A percentile compares a stretch with the other conserved stretches of the same genome.
Evolutionary conservation across 1,284 basidiomycete genomes (phyloP).

Genomic region (Somion occarium): DNA sequence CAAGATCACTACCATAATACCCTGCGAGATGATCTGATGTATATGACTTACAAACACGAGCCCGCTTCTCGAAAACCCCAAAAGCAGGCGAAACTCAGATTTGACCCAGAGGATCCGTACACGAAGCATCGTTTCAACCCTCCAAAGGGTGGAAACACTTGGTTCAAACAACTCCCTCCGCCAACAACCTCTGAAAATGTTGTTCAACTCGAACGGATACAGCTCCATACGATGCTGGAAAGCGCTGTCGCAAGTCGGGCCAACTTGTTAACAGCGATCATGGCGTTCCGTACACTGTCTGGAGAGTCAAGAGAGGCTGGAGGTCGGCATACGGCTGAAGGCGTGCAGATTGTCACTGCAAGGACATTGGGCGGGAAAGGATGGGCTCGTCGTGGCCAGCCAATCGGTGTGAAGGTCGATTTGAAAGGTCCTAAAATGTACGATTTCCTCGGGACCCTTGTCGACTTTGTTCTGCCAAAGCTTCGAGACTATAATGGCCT

Average conservation of each 20-base stretch:
- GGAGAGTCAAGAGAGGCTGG: slow-evolving; percentile 76
- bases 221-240: slow-evolving; percentile 83
- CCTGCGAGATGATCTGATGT: slow-evolving; percentile 85
- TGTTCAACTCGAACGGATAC: slow-evolving; percentile 78
- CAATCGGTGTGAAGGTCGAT: slow-evolving; percentile 87
- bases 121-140: slow-evolving; percentile 68
- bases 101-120: slow-evolving; percentile 80
- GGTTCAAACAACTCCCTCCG: slow-evolving; percentile 62
- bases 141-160: slow-evolving; percentile 67
- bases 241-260: slow-evolving; percentile 73
- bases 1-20: slow-evolving; percentile 84
- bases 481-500: slow-evolving; percentile 89
- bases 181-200: slow-evolving; percentile 63
- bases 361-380: slow-evolving; percentile 73
- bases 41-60: slow-evolving; percentile 90
- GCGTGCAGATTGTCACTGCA: slow-evolving; percentile 79
- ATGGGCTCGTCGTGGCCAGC: slow-evolving; percentile 84
- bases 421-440: slow-evolving; percentile 90
- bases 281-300: slow-evolving; percentile 84
- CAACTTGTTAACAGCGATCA: slow-evolving; percentile 80
- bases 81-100: slow-evolving; percentile 60
- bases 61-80: slow-evolving; percentile 44
- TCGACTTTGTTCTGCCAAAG: slow-evolving; percentile 93
- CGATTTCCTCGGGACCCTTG: slow-evolving; percentile 85
- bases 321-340: slow-evolving; percentile 61